These are phyloP conservation scores for Coniosporium tulheliwenetii DNA, from an alignment of 2,329 filamentous ascomycete genomes.

Conservation along the genomic window DNA sequence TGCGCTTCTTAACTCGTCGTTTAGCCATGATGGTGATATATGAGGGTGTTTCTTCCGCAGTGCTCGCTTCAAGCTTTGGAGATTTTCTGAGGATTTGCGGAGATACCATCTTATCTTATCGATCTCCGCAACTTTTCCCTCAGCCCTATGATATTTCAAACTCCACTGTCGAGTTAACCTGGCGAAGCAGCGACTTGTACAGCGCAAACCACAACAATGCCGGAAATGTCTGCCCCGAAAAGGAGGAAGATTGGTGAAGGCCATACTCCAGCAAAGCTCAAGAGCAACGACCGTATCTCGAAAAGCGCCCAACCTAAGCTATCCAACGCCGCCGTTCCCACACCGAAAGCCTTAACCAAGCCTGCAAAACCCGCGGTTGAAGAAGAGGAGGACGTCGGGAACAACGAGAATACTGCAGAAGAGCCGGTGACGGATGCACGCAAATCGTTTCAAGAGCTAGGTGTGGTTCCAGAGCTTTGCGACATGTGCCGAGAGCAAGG, in stretches of 20 bases:
- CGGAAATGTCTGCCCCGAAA: slow-evolving; percentile 23
- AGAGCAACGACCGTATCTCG: too few species aligned
- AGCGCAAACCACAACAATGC: not conserved
- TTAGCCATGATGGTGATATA: slow-evolving; percentile 48
- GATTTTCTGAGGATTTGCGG: slow-evolving; percentile 1
- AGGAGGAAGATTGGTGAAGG: slow-evolving; percentile 22
- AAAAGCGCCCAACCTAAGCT: too few species aligned
- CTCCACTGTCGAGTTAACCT: not conserved
- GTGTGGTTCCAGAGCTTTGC: slow-evolving; percentile 72
- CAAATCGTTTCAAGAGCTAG: slow-evolving; percentile 57
- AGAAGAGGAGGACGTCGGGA: slow-evolving; percentile 8
- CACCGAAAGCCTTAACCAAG: too few species aligned
- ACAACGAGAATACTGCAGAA: slow-evolving; percentile 9
- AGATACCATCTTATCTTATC: slow-evolving; percentile 11
- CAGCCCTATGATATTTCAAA: slow-evolving; percentile 1
- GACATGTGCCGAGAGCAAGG: slow-evolving; percentile 73
- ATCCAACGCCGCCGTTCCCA: too few species aligned
- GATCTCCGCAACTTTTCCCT: slow-evolving; percentile 3
- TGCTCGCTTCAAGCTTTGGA: not conserved
- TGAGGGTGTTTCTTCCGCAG: slow-evolving; percentile 5
- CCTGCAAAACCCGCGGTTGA: slow-evolving; percentile 2
- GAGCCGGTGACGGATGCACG: slow-evolving; percentile 17
- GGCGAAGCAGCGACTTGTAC: not conserved
- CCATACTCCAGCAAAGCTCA: not conserved
- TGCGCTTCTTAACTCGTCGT: slow-evolving; percentile 74